phyloP scores from a whole-genome alignment of 495 filamentous ascomycete genomes.

The Bacidia rubella region DNA sequence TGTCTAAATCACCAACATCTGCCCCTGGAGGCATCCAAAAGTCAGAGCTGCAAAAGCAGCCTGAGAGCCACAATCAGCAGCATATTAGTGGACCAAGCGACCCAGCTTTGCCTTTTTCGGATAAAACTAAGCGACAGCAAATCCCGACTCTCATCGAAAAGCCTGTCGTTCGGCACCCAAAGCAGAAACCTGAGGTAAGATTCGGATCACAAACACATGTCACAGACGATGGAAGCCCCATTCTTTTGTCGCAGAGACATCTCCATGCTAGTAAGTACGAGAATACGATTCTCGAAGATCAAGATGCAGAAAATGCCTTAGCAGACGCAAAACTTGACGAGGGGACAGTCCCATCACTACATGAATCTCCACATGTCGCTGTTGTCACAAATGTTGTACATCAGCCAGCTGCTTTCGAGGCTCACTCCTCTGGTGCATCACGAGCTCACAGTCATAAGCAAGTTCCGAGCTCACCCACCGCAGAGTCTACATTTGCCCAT shows the following conservation, averaged over 20 bases:
- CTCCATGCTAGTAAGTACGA: background rate
- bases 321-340: background rate
- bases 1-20: too few relatives aligned
- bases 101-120: too few relatives aligned
- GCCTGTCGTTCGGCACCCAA: background rate
- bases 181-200: background rate
- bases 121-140: background rate
- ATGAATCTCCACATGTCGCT: too few relatives aligned
- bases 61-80: too few relatives aligned
- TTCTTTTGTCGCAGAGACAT: slow-evolving; percentile 3
- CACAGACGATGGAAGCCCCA: slow-evolving; percentile 22
- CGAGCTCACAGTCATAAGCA: slow-evolving; percentile 7
- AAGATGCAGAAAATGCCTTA: background rate
- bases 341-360: too few relatives aligned
- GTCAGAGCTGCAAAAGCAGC: too few relatives aligned
- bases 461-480: slow-evolving; percentile 14
- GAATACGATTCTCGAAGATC: background rate
- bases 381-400: too few relatives aligned
- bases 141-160: background rate
- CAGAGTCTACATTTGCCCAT: slow-evolving; percentile 4
- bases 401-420: too few relatives aligned
- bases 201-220: slow-evolving; percentile 21
- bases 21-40: too few relatives aligned
- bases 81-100: too few relatives aligned
- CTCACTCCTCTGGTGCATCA: too few relatives aligned